These are phyloP conservation scores for Opeltia flavorubescens DNA, from an alignment of 495 filamentous ascomycete genomes.

Conservation along the genomic window DNA sequence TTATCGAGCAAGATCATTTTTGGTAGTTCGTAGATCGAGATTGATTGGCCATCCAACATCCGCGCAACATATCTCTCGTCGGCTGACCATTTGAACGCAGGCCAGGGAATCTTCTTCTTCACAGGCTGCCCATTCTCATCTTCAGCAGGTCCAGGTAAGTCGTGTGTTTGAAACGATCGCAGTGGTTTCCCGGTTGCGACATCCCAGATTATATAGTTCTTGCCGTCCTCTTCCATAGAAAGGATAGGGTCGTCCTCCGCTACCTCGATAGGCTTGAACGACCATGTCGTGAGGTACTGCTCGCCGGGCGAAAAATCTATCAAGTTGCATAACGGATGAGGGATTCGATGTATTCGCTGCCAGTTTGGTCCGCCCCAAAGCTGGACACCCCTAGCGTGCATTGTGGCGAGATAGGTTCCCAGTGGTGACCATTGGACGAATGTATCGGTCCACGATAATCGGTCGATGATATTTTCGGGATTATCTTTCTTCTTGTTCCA, in stretches of 20 bases:
- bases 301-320: constrained; percentile 91
- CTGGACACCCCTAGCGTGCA: constrained; percentile 89
- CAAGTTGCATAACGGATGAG: constrained; percentile 87
- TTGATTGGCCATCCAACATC: constrained; percentile 72
- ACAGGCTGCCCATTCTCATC: constrained; percentile 53
- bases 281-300: constrained; percentile 93
- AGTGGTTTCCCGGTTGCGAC: constrained; percentile 79
- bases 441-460: constrained; percentile 88
- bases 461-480: constrained; percentile 79
- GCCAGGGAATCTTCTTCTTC: constrained; percentile 92
- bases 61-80: constrained; percentile 95
- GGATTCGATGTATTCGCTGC: constrained; percentile 80
- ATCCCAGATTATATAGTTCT: constrained; percentile 99
- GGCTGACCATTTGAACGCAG: constrained; percentile 96
- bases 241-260: constrained; percentile 76
- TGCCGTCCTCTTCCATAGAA: constrained; percentile 84
- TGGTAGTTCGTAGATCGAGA: constrained; percentile 89
- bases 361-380: constrained; percentile 88
- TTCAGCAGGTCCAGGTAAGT: constrained; percentile 42
- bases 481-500: constrained; percentile 94
- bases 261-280: constrained; percentile 76
- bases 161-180: constrained; percentile 81
- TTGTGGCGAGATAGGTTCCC: constrained; percentile 85
- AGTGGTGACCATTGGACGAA: constrained; percentile 96
- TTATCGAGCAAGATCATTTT: constrained; percentile 83